Conservation (phyloP, 345 rosid species). For the Hypericum androsaemum region DNA sequence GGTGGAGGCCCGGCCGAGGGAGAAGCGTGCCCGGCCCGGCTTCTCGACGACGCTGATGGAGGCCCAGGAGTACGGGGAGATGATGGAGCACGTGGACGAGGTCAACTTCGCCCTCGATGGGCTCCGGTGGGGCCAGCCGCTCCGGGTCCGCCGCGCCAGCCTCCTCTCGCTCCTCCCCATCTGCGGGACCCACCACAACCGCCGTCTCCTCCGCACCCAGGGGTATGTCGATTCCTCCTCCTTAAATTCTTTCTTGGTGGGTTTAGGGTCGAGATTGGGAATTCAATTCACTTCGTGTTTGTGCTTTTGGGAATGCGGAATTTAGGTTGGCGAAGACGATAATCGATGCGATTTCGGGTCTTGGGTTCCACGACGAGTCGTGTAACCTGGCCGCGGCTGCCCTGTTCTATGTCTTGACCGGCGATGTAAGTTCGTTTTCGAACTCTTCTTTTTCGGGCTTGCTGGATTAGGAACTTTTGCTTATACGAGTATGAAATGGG, state of each 20-base stretch:
- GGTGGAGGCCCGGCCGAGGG: too few relatives aligned
- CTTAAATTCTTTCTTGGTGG: not conserved
- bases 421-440: conserved; percentile 45
- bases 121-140: conserved; percentile 62
- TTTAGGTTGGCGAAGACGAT: conserved; percentile 65
- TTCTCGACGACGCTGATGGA: conserved; percentile 75
- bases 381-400: conserved; percentile 85
- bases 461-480: too few relatives aligned
- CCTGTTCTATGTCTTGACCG: conserved; percentile 61
- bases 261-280: not conserved
- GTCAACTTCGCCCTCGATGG: conserved; percentile 95
- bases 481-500: too few relatives aligned
- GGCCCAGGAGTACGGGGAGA: conserved; percentile 96
- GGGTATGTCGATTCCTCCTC: too few relatives aligned
- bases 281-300: conserved; percentile 3
- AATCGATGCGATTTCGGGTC: conserved; percentile 68
- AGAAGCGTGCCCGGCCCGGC: not conserved
- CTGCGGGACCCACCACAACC: conserved; percentile 59
- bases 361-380: conserved; percentile 60
- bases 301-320: conserved; percentile 2
- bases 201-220: conserved; percentile 73
- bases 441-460: too few relatives aligned
- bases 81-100: conserved; percentile 98
- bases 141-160: conserved; percentile 78
- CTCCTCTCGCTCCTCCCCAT: conserved; percentile 63